phyloP scores from a whole-genome alignment of 352 stramenopile genomes.

The Halophytophthora polymorphica region DNA sequence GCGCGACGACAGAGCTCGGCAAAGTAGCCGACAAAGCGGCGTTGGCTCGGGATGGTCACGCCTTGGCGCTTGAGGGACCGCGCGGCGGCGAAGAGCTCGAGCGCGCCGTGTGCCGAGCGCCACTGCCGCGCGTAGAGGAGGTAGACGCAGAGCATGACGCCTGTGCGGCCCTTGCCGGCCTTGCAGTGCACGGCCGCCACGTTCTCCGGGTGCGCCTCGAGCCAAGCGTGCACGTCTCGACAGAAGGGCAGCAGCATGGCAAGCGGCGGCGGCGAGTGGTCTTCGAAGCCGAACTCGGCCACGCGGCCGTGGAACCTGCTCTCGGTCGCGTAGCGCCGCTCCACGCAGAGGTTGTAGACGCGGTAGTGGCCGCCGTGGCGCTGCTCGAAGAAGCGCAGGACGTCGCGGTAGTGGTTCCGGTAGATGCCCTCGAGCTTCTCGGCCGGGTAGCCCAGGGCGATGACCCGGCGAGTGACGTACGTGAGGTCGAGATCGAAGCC shows the following conservation, averaged over 20 bases:
- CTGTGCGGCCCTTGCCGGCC: constrained; percentile 87
- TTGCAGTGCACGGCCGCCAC: constrained; percentile 91
- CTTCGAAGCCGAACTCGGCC: constrained; percentile 81
- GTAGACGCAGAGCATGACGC: constrained; percentile 86
- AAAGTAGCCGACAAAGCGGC: constrained; percentile 80
- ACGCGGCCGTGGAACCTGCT: constrained; percentile 72
- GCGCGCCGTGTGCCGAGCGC: constrained; percentile 49
- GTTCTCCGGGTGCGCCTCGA: constrained; percentile 56
- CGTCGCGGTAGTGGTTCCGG: constrained; percentile 88
- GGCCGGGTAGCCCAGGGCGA: constrained; percentile 88
- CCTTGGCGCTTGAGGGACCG: constrained; percentile 75
- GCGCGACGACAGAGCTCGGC: constrained; percentile 41
- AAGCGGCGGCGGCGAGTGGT: constrained; percentile 82
- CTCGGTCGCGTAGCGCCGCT: constrained; percentile 76
- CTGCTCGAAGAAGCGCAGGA: constrained; percentile 88
- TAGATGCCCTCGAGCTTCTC: constrained; percentile 87
- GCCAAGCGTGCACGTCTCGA: constrained; percentile 53
- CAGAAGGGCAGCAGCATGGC: constrained; percentile 74
- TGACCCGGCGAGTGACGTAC: constrained; percentile 85
- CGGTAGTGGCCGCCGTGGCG: constrained; percentile 77
- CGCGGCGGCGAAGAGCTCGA: constrained; percentile 67
- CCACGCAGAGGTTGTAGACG: constrained; percentile 91
- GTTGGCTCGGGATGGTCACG: constrained; percentile 82
- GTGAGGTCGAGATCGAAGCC: constrained; percentile 92
- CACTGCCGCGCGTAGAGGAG: constrained; percentile 67